Evolutionary conservation across 2,329 filamentous ascomycete species (phyloP).

Genomic region (Huntiella moniliformis): DNA sequence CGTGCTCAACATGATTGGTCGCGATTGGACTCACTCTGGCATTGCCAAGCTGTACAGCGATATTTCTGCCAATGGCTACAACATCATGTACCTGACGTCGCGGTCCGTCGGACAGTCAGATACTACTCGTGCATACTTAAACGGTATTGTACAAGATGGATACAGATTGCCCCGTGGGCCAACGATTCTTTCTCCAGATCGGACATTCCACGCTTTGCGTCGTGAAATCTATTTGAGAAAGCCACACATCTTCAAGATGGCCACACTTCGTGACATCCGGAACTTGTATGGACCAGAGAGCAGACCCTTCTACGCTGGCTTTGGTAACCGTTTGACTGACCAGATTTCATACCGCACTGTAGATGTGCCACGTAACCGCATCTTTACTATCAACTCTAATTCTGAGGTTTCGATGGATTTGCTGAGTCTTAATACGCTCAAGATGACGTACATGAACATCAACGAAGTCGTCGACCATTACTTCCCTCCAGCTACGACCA

Average conservation of each 20-base stretch:
- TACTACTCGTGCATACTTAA: conserved; percentile 71
- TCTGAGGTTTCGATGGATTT: conserved; percentile 87
- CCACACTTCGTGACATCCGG: conserved; percentile 83
- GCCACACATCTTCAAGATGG: conserved; percentile 99
- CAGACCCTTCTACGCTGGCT: conserved; percentile 89
- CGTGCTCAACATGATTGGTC: conserved; percentile 86
- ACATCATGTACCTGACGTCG: conserved; percentile 94
- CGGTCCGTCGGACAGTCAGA: conserved; percentile 88
- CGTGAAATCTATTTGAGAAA: conserved; percentile 90
- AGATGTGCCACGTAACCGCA: conserved; percentile 81
- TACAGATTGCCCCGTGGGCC: conserved; percentile 76
- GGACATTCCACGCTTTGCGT: conserved; percentile 80
- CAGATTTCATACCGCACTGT: conserved; percentile 91
- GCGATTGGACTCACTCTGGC: conserved; percentile 93
- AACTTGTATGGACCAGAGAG: conserved; percentile 60
- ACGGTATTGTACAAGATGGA: conserved; percentile 73
- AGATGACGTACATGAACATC: conserved; percentile 94
- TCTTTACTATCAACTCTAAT: conserved; percentile 98
- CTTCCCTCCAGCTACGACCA: conserved; percentile 75
- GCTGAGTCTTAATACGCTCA: conserved; percentile 79
- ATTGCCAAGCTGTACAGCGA: conserved; percentile 96
- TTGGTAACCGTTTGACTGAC: conserved; percentile 90
- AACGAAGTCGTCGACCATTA: conserved; percentile 95
- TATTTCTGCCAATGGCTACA: conserved; percentile 89
- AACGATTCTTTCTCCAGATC: conserved; percentile 85